These are phyloP conservation scores for Alternaria infectoria DNA, from an alignment of 2,329 filamentous ascomycete genomes.

Conservation along the genomic window DNA sequence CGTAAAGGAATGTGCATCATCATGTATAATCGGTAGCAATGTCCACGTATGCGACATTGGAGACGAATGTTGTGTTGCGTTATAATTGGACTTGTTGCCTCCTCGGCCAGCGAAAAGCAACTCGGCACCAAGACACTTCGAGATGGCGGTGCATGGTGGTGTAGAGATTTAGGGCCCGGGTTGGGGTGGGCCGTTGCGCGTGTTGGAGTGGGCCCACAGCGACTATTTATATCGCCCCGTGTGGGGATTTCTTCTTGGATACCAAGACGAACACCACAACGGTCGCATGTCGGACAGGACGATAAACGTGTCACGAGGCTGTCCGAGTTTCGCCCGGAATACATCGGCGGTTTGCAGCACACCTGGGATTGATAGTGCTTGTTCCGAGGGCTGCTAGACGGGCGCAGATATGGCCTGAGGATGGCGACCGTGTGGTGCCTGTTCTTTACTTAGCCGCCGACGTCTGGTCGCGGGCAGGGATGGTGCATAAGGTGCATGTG, in stretches of 20 bases:
- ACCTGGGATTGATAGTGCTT: conserved; percentile 12
- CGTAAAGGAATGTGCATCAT: conserved; percentile 2
- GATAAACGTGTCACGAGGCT: background rate
- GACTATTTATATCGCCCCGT: conserved; percentile 13
- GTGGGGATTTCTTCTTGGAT: conserved; percentile 3
- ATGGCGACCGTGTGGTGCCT: background rate
- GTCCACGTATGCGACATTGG: background rate
- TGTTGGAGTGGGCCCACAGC: background rate
- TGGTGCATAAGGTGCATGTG: conserved; percentile 14
- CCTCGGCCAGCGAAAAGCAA: background rate
- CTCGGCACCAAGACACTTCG: background rate
- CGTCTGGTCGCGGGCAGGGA: conserved; percentile 12
- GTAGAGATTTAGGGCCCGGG: background rate
- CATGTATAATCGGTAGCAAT: background rate
- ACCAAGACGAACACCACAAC: background rate
- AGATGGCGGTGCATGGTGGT: background rate
- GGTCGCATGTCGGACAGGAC: background rate
- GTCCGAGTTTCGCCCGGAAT: background rate
- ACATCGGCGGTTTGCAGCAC: conserved; percentile 1
- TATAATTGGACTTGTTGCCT: conserved; percentile 1
- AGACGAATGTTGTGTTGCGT: background rate
- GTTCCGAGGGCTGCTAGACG: background rate
- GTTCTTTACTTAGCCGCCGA: conserved; percentile 23
- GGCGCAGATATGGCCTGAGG: background rate
- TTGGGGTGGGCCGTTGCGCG: background rate